phyloP scores from a whole-genome alignment of 805 yeast species.

The Metschnikowia bowlesiae region DNA sequence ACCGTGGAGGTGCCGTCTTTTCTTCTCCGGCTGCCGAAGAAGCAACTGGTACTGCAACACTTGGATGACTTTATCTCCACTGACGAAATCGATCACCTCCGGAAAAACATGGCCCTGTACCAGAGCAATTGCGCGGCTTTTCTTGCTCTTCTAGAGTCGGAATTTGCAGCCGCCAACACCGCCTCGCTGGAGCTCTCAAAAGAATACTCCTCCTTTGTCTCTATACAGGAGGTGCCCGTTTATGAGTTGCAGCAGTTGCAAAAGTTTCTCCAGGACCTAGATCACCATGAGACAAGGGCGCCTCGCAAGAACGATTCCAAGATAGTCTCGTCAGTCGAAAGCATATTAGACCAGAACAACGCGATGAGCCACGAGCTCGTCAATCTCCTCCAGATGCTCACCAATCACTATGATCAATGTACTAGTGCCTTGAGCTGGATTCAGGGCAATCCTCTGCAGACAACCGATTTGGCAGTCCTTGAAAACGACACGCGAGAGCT shows the following conservation, averaged over 20 bases:
- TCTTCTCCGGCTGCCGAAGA: constrained; percentile 11
- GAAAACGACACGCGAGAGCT: constrained; percentile 53
- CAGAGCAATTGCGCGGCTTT: constrained; percentile 18
- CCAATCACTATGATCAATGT: constrained; percentile 83
- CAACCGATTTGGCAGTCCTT: constrained; percentile 43
- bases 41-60: not conserved
- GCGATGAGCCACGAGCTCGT: constrained; percentile 67
- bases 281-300: not conserved
- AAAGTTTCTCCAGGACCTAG: not conserved
- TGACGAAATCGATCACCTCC: constrained; percentile 26
- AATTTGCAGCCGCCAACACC: not conserved
- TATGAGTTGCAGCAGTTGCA: not conserved
- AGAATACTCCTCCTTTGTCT: not conserved
- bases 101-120: constrained; percentile 25
- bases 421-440: constrained; percentile 32
- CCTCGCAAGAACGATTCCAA: constrained; percentile 1
- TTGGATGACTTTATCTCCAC: constrained; percentile 33
- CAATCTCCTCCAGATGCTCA: constrained; percentile 59
- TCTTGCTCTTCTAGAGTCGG: not conserved
- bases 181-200: not conserved
- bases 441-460: constrained; percentile 18
- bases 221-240: not conserved
- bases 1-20: constrained; percentile 28
- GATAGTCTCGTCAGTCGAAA: not conserved
- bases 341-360: constrained; percentile 31